phyloP scores from a whole-genome alignment of 2,329 filamentous ascomycete species.

The Hypoxylon sp. region DNA sequence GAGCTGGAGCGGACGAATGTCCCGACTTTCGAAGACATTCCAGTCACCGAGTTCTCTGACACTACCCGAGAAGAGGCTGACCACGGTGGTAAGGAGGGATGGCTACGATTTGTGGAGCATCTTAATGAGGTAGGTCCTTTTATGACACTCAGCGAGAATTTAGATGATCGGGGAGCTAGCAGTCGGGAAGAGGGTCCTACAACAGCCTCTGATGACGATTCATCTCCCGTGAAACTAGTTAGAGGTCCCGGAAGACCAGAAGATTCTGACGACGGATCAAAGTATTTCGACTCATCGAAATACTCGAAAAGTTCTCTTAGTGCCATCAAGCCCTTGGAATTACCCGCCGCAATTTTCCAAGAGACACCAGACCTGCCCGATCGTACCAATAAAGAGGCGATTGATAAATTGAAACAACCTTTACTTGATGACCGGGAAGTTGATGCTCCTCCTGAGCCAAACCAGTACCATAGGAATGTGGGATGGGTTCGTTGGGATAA shows the following conservation, averaged over 20 bases:
- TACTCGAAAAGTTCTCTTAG: neutral
- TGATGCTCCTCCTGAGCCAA: constrained; percentile 9
- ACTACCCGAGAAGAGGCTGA: constrained; percentile 25
- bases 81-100: constrained; percentile 10
- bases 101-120: constrained; percentile 20
- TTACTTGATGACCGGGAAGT: neutral
- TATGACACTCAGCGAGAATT: constrained; percentile 13
- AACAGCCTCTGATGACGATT: neutral
- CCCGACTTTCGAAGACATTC: neutral
- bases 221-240: neutral
- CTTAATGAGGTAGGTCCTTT: constrained; percentile 24
- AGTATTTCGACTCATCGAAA: neutral
- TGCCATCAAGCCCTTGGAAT: neutral
- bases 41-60: constrained; percentile 28
- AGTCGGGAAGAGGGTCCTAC: neutral
- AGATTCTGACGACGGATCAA: neutral
- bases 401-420: neutral
- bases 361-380: neutral
- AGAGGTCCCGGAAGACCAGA: neutral
- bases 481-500: constrained; percentile 15
- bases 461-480: constrained; percentile 19
- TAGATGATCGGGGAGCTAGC: neutral
- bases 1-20: neutral
- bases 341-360: no score
- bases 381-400: neutral